Evolutionary conservation across 1,284 basidiomycete genomes (phyloP), one percentile per base, ranked within the genome.

Genomic region (Phlebopus sp.): DNA sequence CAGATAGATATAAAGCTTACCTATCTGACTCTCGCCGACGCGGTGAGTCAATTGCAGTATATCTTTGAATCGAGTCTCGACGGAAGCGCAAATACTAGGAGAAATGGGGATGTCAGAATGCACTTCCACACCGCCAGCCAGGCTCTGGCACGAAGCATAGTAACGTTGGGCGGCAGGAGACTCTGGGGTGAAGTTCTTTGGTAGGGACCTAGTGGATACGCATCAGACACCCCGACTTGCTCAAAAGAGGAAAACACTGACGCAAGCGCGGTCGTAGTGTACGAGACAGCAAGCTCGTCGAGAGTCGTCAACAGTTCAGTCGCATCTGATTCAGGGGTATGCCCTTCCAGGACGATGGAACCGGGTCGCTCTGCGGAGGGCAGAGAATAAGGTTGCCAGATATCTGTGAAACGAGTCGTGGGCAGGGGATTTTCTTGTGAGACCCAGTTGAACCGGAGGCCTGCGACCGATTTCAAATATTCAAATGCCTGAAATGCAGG

Each of bases 61-160:
- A n/a, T 13, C 17, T 14, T 14, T 21, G 11, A 10, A 25, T 13
- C 14, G 10, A 13, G 14, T n/a, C 5, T 14, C 11, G 9, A 10
- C 5, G 10, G 9, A 14, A 5, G 10, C 19, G 11, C 3, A 5
- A 4, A 38, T 14, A 7, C 11, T 18, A 9, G 32, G 32, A 7
- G 17, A n/a, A 35, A 15, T 11, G 11, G 32, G n/a, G 17, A 38
- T 35, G 19, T 50, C 31, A 13, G 49, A 46, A 37, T 46, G 44
- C 27, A 58, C 50, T 32, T 46, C 47, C 27, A 58, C 25, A 15
- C 56, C 37, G 42, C 52, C 52, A 13, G 41, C 37, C 35, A 55
- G 41, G 13, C 55, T 31, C 10, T 27, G 45, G 45, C 53, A 51
- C 55, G 44, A 10, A 15, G 14, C 21, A 56, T 15, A 14, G 44